Base-by-base conservation (phyloP, 2,329 filamentous ascomycete species). In the Claviceps digitariae region DNA sequence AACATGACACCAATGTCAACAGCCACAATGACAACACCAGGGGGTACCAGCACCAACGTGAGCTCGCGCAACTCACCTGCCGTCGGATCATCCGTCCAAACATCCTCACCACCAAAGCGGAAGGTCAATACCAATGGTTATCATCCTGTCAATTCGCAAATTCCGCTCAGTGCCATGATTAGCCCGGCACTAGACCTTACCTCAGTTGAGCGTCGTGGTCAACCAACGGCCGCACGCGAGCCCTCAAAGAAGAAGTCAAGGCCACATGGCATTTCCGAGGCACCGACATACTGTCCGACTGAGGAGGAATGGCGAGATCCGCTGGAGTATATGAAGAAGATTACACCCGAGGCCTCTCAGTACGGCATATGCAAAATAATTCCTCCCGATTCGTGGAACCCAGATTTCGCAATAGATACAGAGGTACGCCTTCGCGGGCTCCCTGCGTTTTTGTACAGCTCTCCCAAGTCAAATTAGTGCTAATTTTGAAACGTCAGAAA, bases 291-390 rank as follows among this genome's bases (percentile, higher is more conserved):
- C 67, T 78, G 83, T 58, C 93, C 93, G 34, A 95, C 88, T 0
- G 84, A 89, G 60, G 90, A 96, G 61, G 90, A 98, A 68, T 98
- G 93, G 76, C 88, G 85, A 63, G 90, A 98, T 62, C 93, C 93
- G 0, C 83, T 95, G 64, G 86, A 87, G 61, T 98, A 96, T 64
- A 90, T 98, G 62, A 84, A 84, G 66, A 96, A 91, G 69, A 96
- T 98, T 60, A 77, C 84, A 1, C 83, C 88, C 1, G 90, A 96
- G 66, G 93, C 88, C 25, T 81, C 78, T 59, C 82, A 90, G 62
- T 97, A 87, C 69, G 93, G 93, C 50, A 87, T 98, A 52, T 90
- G 90, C 77, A 95, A 96, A 70, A 88, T 98, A 57, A 87, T 98
- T 54, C 93, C 93, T 5, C 93, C 93, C 0, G 88, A 93, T 57